A percentile compares a stretch with the other conserved stretches of the same genome.
Conservation (phyloP, 2,329 filamentous ascomycete genomes). For the Fusarium vanettenii region DNA sequence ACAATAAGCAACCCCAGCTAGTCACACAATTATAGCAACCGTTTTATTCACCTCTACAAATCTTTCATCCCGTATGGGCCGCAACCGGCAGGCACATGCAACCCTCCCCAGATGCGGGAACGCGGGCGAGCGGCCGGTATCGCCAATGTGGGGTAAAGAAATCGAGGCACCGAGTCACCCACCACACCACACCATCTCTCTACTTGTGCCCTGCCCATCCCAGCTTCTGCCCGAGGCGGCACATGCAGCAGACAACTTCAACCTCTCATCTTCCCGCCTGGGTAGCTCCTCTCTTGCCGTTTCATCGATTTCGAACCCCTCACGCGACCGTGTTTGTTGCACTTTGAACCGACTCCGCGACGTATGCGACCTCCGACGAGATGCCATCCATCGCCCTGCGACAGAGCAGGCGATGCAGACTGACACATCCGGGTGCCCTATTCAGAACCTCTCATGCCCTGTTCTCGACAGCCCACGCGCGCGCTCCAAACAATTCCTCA, state of each 20-base stretch:
- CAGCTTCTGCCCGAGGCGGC: conserved; percentile 33
- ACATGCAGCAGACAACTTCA: conserved; percentile 19
- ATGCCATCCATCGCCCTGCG: conserved; percentile 61
- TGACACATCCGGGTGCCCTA: conserved; percentile 38
- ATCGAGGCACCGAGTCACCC: conserved; percentile 31
- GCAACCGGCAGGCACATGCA: conserved; percentile 17
- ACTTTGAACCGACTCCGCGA: conserved; percentile 1
- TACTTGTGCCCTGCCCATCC: background rate
- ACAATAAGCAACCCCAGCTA: background rate
- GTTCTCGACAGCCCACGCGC: conserved; percentile 27
- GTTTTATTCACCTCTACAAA: background rate
- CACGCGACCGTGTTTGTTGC: conserved; percentile 11
- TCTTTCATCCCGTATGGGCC: background rate
- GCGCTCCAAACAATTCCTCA: conserved; percentile 50
- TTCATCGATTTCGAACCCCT: background rate
- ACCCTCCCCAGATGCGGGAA: conserved; percentile 35
- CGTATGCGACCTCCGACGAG: conserved; percentile 53
- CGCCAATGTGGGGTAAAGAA: conserved; percentile 43
- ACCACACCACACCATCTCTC: conserved; percentile 27
- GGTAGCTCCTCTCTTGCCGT: background rate
- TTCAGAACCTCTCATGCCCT: conserved; percentile 8
- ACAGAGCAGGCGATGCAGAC: conserved; percentile 56
- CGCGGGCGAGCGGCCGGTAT: conserved; percentile 36
- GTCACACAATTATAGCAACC: background rate
- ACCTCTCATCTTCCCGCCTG: background rate